Evolutionary conservation across 1,139 yeast species (phyloP).

Genomic region (Hyphopichia khmerensis): DNA sequence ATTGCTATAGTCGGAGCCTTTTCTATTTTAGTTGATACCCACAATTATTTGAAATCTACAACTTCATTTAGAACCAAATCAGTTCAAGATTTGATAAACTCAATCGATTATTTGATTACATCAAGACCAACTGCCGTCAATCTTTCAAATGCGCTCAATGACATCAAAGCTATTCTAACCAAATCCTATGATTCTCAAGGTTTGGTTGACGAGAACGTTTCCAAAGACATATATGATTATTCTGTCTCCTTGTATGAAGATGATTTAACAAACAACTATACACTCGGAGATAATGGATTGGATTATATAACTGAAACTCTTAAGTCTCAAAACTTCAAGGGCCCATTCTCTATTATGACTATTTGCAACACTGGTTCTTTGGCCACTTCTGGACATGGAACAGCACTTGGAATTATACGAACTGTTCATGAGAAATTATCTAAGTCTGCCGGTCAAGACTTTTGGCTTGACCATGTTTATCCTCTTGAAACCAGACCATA

Average conservation of each 20-base stretch:
- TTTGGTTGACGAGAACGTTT: slow-evolving; percentile 27
- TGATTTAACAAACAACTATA: slow-evolving; percentile 72
- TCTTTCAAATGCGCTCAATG: slow-evolving; percentile 72
- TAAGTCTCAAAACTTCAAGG: slow-evolving; percentile 49
- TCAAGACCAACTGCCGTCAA: slow-evolving; percentile 97
- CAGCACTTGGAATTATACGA: slow-evolving; percentile 90
- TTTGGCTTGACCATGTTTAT: slow-evolving; percentile 65
- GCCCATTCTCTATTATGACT: slow-evolving; percentile 78
- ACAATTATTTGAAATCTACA: slow-evolving; percentile 16
- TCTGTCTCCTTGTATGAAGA: slow-evolving; percentile 65
- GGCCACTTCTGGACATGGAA: slow-evolving; percentile 97
- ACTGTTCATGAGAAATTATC: slow-evolving; percentile 54
- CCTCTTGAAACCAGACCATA: slow-evolving; percentile 96
- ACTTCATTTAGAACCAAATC: slow-evolving; percentile 17
- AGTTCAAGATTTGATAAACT: slow-evolving; percentile 32
- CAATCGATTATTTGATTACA: slow-evolving; percentile 64
- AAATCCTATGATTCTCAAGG: slow-evolving; percentile 12
- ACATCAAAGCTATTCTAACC: slow-evolving; percentile 44
- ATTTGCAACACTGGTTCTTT: slow-evolving; percentile 86
- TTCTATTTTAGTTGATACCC: slow-evolving; percentile 73
- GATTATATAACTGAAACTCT: slow-evolving; percentile 56
- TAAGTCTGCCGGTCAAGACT: slow-evolving; percentile 24
- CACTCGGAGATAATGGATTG: slow-evolving; percentile 81
- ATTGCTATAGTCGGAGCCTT: slow-evolving; percentile 93
- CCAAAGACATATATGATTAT: slow-evolving; percentile 43